Evolutionary conservation across 371 early-diverging fungal species (phyloP), one percentile per base, ranked within the genome.

Genomic region (Mortierella sp.): DNA sequence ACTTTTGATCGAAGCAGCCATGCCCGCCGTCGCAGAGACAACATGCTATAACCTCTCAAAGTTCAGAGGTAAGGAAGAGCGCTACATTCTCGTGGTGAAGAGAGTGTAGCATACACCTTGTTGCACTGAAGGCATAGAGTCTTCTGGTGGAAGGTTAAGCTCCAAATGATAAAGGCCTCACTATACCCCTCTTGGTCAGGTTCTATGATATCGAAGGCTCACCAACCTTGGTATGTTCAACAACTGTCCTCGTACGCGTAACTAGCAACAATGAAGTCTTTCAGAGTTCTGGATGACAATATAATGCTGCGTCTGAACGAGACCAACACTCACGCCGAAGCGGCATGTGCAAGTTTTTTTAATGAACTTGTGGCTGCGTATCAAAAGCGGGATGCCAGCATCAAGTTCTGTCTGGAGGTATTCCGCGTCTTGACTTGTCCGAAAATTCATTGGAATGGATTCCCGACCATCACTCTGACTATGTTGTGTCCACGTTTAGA

Each of bases 281-380:
- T 89, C 69, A 90, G 93, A 61, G 83, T 84, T 62, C 84, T 91
- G n/a, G 93, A 93, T 73, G 92, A 93, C 78, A 93, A 91, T 72
- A 91, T 93, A 50, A 89, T 92, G 64, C 84, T 90, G 31, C 87
- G 89, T 49, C 82, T 93, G 71, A 93, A 93, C 81, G 82, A 83
- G 19, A 91, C 91, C 19, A 83, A 91, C 68, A 90, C 89, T 16
- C 87, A 88, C 41, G 85, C 87, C 1, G 86, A 82, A 55, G 80
- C 82, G 49, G 86, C 87, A 6, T 93, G 93, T 61, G 81, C 82
- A 28, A 85, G 83, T 24, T 86, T 93, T 53, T 92, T 93, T 55
- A 83, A 82, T 27, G 85, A 89, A 49, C 82, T 93, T 58, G 82
- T 89, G 10, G 81, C 83, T 1, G 89, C 92, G 6, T 93, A 92